Evolutionary conservation across 345 rosid genomes (phyloP).

Genomic region (Nephelium lappaceum): DNA sequence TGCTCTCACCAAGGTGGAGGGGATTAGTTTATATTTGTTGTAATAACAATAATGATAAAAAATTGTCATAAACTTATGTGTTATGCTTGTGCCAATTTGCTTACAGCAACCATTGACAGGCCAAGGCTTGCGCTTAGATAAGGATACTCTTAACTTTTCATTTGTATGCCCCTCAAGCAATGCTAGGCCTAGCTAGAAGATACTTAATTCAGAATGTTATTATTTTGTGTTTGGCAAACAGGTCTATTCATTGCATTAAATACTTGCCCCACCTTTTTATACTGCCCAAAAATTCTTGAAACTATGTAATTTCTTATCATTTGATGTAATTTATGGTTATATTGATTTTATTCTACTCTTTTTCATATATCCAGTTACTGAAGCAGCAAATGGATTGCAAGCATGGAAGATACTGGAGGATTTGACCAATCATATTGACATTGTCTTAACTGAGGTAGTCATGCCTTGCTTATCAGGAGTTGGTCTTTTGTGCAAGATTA

Average conservation of each 20-base stretch:
- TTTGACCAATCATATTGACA: conserved; percentile 50
- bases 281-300: not conserved
- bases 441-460: conserved; percentile 61
- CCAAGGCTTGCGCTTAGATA: not conserved
- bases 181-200: not conserved
- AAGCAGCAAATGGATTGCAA: conserved; percentile 58
- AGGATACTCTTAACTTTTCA: not conserved
- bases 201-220: not conserved
- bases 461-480: conserved; percentile 59
- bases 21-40: not conserved
- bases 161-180: not conserved
- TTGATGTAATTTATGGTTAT: not conserved
- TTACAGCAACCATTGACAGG: not conserved
- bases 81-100: not conserved
- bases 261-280: not conserved
- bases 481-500: conserved; percentile 59
- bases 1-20: not conserved
- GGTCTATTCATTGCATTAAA: conserved; percentile 1
- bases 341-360: not conserved
- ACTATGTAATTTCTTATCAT: not conserved
- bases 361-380: conserved; percentile 39
- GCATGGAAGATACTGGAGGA: conserved; percentile 66
- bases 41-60: too few species aligned
- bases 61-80: not conserved
- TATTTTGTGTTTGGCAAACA: conserved; percentile 1